Conservation (phyloP, 1,284 basidiomycete genomes). For the Sporisorium scitamineum region DNA sequence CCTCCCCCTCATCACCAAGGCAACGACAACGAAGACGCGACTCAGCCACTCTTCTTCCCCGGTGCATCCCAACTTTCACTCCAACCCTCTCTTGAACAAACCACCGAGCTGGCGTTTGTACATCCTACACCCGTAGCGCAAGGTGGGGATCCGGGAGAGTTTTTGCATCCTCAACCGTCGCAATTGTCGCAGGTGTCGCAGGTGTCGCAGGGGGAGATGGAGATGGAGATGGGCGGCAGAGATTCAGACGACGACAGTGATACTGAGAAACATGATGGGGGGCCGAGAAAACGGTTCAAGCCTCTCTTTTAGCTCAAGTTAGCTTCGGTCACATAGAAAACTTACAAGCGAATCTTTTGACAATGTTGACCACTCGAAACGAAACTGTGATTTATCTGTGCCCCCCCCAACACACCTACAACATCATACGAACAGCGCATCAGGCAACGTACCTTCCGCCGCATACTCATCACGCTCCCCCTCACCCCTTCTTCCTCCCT, state of each 20-base stretch:
- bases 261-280: neutral
- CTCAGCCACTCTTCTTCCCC: conserved; percentile 45
- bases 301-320: conserved; percentile 20
- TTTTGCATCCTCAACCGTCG: neutral
- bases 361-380: too few relatives aligned
- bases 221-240: neutral
- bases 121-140: conserved; percentile 29
- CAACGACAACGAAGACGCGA: conserved; percentile 6
- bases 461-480: conserved; percentile 6
- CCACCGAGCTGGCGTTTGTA: conserved; percentile 1
- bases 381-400: neutral
- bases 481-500: neutral
- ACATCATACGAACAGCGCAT: conserved; percentile 33
- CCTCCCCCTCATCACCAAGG: neutral
- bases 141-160: conserved; percentile 37
- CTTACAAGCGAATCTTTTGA: neutral
- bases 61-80: conserved; percentile 23
- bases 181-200: too few relatives aligned
- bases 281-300: conserved; percentile 31
- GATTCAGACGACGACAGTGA: conserved; percentile 9
- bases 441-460: conserved; percentile 38
- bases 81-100: neutral
- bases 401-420: too few relatives aligned
- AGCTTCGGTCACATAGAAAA: neutral
- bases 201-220: neutral